Evolutionary conservation across 78 protist species (phyloP).

Genomic region (Goniomonas avonlea): DNA sequence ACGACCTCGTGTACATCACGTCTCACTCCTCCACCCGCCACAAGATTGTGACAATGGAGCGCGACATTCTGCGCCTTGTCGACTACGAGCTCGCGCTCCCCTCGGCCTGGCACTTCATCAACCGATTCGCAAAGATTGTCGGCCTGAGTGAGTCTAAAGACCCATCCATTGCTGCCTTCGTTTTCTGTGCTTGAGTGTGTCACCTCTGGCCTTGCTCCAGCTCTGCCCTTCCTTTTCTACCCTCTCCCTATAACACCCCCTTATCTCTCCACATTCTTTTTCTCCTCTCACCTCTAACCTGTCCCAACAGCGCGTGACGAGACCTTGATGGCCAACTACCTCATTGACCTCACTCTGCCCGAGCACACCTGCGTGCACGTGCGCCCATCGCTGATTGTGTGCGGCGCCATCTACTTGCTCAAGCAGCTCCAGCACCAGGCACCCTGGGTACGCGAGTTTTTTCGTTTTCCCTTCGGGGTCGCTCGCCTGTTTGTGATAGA

Average conservation of each 20-base stretch:
- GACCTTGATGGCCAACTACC: too few species aligned
- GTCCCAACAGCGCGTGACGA: too few species aligned
- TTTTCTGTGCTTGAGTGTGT: too few species aligned
- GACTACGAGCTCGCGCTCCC: not conserved
- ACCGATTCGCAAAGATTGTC: not conserved
- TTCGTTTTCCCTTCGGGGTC: too few species aligned
- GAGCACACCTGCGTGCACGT: not conserved
- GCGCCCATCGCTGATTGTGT: not conserved
- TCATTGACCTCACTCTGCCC: not conserved
- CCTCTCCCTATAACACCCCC: not conserved
- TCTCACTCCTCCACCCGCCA: constrained; percentile 7
- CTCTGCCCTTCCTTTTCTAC: too few species aligned
- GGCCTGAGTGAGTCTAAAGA: not conserved
- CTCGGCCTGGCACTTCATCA: not conserved
- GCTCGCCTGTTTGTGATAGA: too few species aligned
- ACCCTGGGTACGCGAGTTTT: too few species aligned
- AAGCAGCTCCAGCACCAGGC: too few species aligned
- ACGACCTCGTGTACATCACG: constrained; percentile 9
- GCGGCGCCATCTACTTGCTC: too few species aligned
- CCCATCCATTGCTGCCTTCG: too few species aligned
- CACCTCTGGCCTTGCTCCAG: too few species aligned
- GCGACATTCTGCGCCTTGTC: not conserved
- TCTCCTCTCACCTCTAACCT: too few species aligned
- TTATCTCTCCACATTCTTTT: not conserved
- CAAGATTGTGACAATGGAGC: constrained; percentile 6